A percentile compares a stretch with the other conserved stretches of the same genome.
Conservation (phyloP, 2,329 filamentous ascomycete species). For the Pleoardoris graminearum region DNA sequence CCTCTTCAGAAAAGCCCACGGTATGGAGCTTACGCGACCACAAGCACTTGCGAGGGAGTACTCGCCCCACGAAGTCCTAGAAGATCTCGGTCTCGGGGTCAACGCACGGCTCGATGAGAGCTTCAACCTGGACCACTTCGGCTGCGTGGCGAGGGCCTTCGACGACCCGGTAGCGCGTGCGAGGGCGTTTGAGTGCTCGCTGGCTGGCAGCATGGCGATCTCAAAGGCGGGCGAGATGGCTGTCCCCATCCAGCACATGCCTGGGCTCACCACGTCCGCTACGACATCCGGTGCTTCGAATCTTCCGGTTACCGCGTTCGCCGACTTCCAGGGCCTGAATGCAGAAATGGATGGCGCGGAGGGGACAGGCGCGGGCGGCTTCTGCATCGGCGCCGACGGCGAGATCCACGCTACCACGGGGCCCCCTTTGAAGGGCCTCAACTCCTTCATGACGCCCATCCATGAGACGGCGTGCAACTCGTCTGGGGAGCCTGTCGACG, state of each 20-base stretch:
- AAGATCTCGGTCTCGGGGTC: constrained; percentile 38
- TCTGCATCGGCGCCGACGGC: constrained; percentile 29
- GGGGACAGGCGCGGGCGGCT: constrained; percentile 19
- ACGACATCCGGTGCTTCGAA: constrained; percentile 21
- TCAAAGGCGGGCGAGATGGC: constrained; percentile 19
- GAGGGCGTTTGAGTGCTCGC: constrained; percentile 29
- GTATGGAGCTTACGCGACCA: constrained; percentile 31
- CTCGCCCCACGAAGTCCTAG: constrained; percentile 32
- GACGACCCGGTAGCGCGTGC: constrained; percentile 18
- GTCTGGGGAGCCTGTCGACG: constrained; percentile 7
- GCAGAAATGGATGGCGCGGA: constrained; percentile 27
- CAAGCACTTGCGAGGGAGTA: constrained; percentile 12
- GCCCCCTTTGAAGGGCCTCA: background rate
- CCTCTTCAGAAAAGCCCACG: constrained; percentile 55
- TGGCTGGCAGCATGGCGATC: constrained; percentile 29
- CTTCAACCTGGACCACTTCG: constrained; percentile 36
- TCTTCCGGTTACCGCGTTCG: constrained; percentile 18
- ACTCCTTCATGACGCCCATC: constrained; percentile 14
- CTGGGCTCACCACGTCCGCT: constrained; percentile 22
- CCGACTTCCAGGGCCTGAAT: constrained; percentile 14
- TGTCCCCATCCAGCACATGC: constrained; percentile 16
- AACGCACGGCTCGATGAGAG: constrained; percentile 31
- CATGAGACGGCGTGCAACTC: constrained; percentile 14
- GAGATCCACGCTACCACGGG: constrained; percentile 14
- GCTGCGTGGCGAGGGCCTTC: constrained; percentile 12